Evolutionary conservation across 2,329 filamentous ascomycete genomes (phyloP).

Genomic region (Dryadomyces sulphureus): DNA sequence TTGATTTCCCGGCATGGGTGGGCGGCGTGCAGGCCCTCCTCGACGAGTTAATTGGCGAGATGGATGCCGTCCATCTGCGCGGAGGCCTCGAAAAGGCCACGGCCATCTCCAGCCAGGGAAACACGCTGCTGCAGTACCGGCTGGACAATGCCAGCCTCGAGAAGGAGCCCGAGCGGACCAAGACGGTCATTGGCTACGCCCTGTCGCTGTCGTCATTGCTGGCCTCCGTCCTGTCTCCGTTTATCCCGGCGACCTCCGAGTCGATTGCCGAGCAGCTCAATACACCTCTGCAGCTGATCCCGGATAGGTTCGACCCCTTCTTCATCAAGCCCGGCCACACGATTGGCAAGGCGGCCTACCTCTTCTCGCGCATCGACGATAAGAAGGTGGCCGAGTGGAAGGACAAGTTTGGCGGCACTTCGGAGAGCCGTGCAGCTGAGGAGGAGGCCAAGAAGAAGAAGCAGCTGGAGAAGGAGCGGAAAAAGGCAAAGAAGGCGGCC

Average conservation of each 20-base stretch:
- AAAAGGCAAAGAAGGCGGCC: conserved; percentile 17
- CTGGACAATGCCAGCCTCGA: conserved; percentile 29
- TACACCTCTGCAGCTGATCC: conserved; percentile 42
- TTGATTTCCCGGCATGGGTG: conserved; percentile 37
- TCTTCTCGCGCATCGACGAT: conserved; percentile 58
- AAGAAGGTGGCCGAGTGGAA: conserved; percentile 62
- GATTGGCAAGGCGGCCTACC: conserved; percentile 42
- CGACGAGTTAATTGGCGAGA: conserved; percentile 49
- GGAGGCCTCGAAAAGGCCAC: conserved; percentile 50
- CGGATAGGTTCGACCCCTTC: conserved; percentile 47
- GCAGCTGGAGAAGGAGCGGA: conserved; percentile 16
- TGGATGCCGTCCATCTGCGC: conserved; percentile 59
- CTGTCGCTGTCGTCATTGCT: conserved; percentile 75
- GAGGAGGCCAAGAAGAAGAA: conserved; percentile 17
- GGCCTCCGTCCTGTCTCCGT: conserved; percentile 64
- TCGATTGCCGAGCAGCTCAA: conserved; percentile 63
- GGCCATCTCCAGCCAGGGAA: conserved; percentile 44
- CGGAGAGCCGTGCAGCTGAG: conserved; percentile 15
- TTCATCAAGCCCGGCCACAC: conserved; percentile 58
- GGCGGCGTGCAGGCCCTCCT: conserved; percentile 52
- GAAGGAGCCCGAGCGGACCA: conserved; percentile 38
- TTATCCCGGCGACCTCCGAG: conserved; percentile 66
- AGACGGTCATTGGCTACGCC: conserved; percentile 56
- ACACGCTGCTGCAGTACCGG: conserved; percentile 31
- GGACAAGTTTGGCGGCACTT: conserved; percentile 38